phyloP scores from a whole-genome alignment of 2,329 filamentous ascomycete genomes.

The Cyphellophora europaea region DNA sequence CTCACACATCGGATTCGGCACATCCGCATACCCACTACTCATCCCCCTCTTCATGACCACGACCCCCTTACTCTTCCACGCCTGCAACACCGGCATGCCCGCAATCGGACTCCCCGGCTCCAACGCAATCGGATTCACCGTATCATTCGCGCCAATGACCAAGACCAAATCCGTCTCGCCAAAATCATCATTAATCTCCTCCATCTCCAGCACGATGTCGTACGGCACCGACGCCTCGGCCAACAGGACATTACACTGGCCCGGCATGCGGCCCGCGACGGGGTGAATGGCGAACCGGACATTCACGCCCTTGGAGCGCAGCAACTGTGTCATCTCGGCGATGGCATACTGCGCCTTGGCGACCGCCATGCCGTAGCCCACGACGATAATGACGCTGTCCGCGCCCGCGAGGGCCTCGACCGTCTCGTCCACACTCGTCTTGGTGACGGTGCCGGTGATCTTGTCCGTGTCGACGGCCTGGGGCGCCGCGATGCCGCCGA shows the following conservation, averaged over 20 bases:
- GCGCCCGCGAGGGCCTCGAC: slow-evolving; percentile 66
- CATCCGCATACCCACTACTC: slow-evolving; percentile 82
- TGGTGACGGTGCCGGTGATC: slow-evolving; percentile 69
- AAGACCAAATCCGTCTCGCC: slow-evolving; percentile 74
- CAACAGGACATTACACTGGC: slow-evolving; percentile 83
- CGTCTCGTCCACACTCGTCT: slow-evolving; percentile 71
- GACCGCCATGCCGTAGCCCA: slow-evolving; percentile 90
- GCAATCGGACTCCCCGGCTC: slow-evolving; percentile 77
- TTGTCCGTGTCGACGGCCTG: slow-evolving; percentile 49
- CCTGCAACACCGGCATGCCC: slow-evolving; percentile 85
- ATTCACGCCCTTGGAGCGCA: slow-evolving; percentile 66
- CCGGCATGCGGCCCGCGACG: slow-evolving; percentile 84
- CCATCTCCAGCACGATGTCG: slow-evolving; percentile 90
- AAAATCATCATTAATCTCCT: slow-evolving; percentile 93
- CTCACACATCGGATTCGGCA: slow-evolving; percentile 71
- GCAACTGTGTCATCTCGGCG: slow-evolving; percentile 64
- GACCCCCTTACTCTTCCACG: slow-evolving; percentile 89
- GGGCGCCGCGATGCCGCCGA: slow-evolving; percentile 64
- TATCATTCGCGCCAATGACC: slow-evolving; percentile 87
- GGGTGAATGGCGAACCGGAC: slow-evolving; percentile 87
- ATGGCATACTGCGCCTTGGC: slow-evolving; percentile 90
- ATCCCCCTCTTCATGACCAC: slow-evolving; percentile 89
- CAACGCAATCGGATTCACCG: slow-evolving; percentile 80
- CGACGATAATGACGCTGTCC: slow-evolving; percentile 77
- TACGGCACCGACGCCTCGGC: slow-evolving; percentile 84